Conservation (phyloP, 1,284 basidiomycete species). For the Schizophyllum commune region DNA sequence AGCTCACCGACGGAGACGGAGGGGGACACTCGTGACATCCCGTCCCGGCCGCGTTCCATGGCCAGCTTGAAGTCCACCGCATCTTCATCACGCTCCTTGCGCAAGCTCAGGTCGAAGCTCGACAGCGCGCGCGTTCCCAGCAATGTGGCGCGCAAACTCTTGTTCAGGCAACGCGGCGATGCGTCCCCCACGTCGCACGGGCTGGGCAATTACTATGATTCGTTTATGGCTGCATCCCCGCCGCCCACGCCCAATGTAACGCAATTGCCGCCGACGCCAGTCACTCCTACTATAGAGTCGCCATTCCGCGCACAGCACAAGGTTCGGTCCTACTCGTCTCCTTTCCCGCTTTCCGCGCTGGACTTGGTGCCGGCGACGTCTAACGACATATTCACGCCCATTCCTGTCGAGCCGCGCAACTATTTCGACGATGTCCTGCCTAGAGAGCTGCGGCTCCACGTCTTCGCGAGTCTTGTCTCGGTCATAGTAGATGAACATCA, state of each 20-base stretch:
- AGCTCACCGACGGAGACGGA: conserved; percentile 7
- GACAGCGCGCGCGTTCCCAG: conserved; percentile 33
- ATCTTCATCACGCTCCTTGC: conserved; percentile 35
- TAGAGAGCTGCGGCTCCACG: conserved; percentile 62
- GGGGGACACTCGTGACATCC: background rate
- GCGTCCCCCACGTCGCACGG: conserved; percentile 11
- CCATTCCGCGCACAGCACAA: conserved; percentile 32
- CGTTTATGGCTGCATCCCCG: background rate
- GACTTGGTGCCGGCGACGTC: conserved; percentile 44
- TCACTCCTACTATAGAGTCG: background rate
- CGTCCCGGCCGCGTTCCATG: background rate
- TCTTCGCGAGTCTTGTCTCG: conserved; percentile 48
- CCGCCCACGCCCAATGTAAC: background rate
- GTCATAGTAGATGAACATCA: conserved; percentile 49
- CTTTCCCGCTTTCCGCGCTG: conserved; percentile 47
- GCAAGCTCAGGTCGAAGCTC: conserved; percentile 40
- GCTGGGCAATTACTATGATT: background rate
- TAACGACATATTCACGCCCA: conserved; percentile 29
- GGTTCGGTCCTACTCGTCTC: conserved; percentile 56
- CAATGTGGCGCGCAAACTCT: conserved; percentile 47
- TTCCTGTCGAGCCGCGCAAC: conserved; percentile 36
- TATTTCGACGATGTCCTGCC: conserved; percentile 66
- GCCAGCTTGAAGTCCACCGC: conserved; percentile 14
- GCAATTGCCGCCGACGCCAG: background rate
- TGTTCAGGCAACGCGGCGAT: conserved; percentile 34